Base-by-base conservation (phyloP, 179 eudicot genomes). In the Drosera spatulata region DNA sequence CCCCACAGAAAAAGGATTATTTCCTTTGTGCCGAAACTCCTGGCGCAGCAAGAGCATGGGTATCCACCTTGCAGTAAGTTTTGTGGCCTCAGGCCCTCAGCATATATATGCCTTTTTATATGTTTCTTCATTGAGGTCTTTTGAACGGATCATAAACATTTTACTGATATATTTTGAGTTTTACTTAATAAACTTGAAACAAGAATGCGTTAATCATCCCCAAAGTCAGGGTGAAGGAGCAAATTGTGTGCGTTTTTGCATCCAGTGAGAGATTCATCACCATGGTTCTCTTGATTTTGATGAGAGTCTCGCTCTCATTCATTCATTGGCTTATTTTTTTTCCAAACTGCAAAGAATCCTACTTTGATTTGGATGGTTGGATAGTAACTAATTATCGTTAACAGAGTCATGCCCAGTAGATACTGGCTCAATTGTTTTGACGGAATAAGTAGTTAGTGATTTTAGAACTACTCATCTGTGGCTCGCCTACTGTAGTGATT, bases 21-120 rank as follows among this genome's bases (percentile, higher is more conserved):
- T 93, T 86, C 73, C 97, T 93, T 49, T 89, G 99, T 78, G 93
- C 99, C 65, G 99, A 93, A 79, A 93, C 99, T 73, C 97, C 99
- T 45, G 96, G 88, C 51, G 97, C 99, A 59, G 86, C 99, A 65
- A 82, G 69, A 76, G 99, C 99, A 56, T 93, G 99, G 99, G 94
- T 89, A 46, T 83, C 97, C 53, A 93, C 99, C 64, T 77, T 93
- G 62, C 86, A 86, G 99, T 93, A 68, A 82, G 99, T 66, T 58
- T 63, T 62, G 59, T n/a, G 55, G 43, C 41, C 58, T 22, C 33
- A 22, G 33, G 33, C 33, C 33, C 33, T 22, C 33, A 1, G 33
- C 1, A 22, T 22, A 22, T 22, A 22, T 22, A 1, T 22, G 33
- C 41, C 41, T 60, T 55, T 12, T 41, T 14, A 13, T 69, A 7